Percentiles rank a stretch among this genome's conserved stretches.
Conservation (phyloP, 495 filamentous ascomycete genomes). For the Aspergillus ostianus region DNA sequence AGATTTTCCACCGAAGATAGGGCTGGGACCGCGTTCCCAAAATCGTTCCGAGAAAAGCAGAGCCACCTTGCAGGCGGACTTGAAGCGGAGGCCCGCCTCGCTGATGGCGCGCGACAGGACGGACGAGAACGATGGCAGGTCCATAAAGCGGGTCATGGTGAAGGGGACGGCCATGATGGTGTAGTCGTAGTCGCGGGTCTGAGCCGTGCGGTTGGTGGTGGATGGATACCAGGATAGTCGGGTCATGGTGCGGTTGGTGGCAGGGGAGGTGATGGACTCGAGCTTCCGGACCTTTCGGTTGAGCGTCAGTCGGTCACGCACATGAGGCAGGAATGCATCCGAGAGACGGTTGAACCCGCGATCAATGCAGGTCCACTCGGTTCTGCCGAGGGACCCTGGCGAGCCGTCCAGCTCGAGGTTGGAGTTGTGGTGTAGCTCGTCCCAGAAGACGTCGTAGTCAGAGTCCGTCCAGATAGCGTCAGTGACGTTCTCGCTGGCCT, state of each 20-base stretch:
- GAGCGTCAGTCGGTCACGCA: slow-evolving; percentile 20
- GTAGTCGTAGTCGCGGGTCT: slow-evolving; percentile 29
- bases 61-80: slow-evolving; percentile 61
- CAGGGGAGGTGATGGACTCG: slow-evolving; percentile 11
- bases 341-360: slow-evolving; percentile 26
- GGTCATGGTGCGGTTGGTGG: slow-evolving; percentile 9
- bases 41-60: slow-evolving; percentile 62
- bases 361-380: slow-evolving; percentile 24
- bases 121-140: slow-evolving; percentile 27
- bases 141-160: slow-evolving; percentile 30
- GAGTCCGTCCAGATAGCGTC: slow-evolving; percentile 25
- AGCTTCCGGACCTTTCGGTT: slow-evolving; percentile 25
- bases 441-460: slow-evolving; percentile 28
- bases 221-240: slow-evolving; percentile 26
- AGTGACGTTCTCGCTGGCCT: slow-evolving; percentile 25
- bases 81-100: slow-evolving; percentile 48
- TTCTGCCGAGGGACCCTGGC: slow-evolving; percentile 13
- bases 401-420: slow-evolving; percentile 26
- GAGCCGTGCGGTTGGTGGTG: slow-evolving; percentile 21
- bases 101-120: slow-evolving; percentile 54
- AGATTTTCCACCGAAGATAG: slow-evolving; percentile 61
- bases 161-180: slow-evolving; percentile 32
- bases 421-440: slow-evolving; percentile 29
- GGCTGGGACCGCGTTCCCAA: slow-evolving; percentile 60
- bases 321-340: slow-evolving; percentile 26